phyloP scores from a whole-genome alignment of 2,329 filamentous ascomycete genomes.

The Chaetomiaceae sp. region DNA sequence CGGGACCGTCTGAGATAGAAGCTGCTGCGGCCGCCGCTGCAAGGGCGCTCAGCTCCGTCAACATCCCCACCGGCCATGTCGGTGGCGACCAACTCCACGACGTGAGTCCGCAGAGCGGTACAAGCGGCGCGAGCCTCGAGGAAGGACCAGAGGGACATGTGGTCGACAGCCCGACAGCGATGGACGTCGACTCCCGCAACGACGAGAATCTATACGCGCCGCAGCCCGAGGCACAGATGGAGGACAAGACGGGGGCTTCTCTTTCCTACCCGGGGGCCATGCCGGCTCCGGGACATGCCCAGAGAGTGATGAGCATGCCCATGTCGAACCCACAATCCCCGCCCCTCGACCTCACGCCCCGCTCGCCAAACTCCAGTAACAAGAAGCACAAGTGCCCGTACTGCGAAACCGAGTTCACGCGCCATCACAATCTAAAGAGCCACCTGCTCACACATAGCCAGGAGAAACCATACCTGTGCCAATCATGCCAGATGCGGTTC shows the following conservation, averaged over 20 bases:
- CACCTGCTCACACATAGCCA: slow-evolving; percentile 96
- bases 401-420: slow-evolving; percentile 93
- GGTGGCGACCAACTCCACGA: slow-evolving; percentile 38
- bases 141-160: slow-evolving; percentile 37
- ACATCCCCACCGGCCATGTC: slow-evolving; percentile 30
- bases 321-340: slow-evolving; percentile 35
- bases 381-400: slow-evolving; percentile 97
- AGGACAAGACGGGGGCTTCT: slow-evolving; percentile 47
- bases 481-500: slow-evolving; percentile 90
- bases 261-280: slow-evolving; percentile 52
- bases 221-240: slow-evolving; percentile 44
- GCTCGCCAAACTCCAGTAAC: slow-evolving; percentile 37
- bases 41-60: slow-evolving; percentile 33
- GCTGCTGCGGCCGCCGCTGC: slow-evolving; percentile 39
- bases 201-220: slow-evolving; percentile 33
- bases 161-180: slow-evolving; percentile 47
- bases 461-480: slow-evolving; percentile 94
- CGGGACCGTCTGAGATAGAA: slow-evolving; percentile 29
- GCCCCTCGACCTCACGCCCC: slow-evolving; percentile 1
- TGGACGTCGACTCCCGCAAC: slow-evolving; percentile 48
- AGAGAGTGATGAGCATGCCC: slow-evolving; percentile 53
- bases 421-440: slow-evolving; percentile 96
- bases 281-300: slow-evolving; percentile 39
- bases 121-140: slow-evolving; percentile 38
- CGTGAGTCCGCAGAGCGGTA: slow-evolving; percentile 40